Base-by-base conservation (phyloP, 2,329 filamentous ascomycete species). In the Arthrobotrys pseudoclavata region DNA sequence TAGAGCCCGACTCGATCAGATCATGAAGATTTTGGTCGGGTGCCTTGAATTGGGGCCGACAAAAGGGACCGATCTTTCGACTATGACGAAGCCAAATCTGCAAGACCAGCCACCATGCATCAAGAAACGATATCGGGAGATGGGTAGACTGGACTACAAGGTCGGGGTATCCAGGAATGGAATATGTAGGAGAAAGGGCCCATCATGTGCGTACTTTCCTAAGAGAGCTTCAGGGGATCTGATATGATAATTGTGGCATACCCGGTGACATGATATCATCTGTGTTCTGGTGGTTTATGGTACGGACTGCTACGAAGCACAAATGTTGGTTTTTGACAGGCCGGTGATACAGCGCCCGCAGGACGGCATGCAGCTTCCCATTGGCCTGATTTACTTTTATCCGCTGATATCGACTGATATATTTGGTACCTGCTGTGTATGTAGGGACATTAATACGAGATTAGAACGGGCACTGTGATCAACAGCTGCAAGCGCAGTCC, bases 311-410 rank as follows among this genome's bases (percentile, higher is more conserved):
- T 22, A 37, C 52, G 52, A 37, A 37, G 31, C 29, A 57, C 52
- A 37, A 40, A 60, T 60, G 34, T 42, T 48, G 24, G 24, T 29
- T 13, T 48, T 67, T 74, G 69, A 74, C 69, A 74, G 62, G 55
- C 55, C 55, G 55, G 69, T 74, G 62, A 45, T 57, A 74, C 69
- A 45, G 42, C 42, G 42, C 42, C 15, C n/a, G 42, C 42, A 52
- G 34, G 31, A 60, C 55, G 31, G 62, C 24, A 74, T 72, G 69
- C 69, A 53, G 29, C 60, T 53, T 60, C 47, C 57, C 69, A 34
- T 72, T 63, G 34, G 34, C 18, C 34, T 24, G 34, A 24, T 24
- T 7, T 34, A 12, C 6, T 53, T 12, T 37, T 42, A 22, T 60
- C 52, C 4, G n/a, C 29, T 20, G 6, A 37, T 22, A 57, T 45